Conservation (phyloP, 495 filamentous ascomycete genomes). For the Trichodelitschia bisporula region DNA sequence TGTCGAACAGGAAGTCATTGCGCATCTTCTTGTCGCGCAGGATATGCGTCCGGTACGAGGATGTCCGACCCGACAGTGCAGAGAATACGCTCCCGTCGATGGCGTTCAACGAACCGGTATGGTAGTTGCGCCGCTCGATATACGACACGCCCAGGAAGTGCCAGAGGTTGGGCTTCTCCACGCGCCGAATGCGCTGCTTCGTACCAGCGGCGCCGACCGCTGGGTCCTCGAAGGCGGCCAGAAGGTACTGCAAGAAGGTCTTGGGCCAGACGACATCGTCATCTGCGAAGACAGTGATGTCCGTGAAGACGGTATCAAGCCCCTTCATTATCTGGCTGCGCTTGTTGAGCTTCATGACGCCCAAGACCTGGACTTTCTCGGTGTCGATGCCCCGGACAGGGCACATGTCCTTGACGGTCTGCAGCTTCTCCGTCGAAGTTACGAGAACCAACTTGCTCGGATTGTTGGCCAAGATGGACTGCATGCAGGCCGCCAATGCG, state of each 20-base stretch:
- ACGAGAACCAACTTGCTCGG: neutral
- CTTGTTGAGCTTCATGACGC: neutral
- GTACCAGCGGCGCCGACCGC: slow-evolving; percentile 9
- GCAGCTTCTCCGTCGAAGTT: neutral
- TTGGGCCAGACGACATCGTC: slow-evolving; percentile 10
- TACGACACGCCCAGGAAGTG: slow-evolving; percentile 10
- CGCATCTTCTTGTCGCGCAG: no score
- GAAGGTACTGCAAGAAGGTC: slow-evolving; percentile 5
- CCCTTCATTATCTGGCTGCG: neutral
- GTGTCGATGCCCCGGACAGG: neutral
- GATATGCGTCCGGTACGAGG: slow-evolving; percentile 8
- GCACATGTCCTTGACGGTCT: neutral
- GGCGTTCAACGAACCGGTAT: slow-evolving; percentile 7
- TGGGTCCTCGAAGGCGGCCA: slow-evolving; percentile 8
- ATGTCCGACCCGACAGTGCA: slow-evolving; percentile 6
- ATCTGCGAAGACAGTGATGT: slow-evolving; percentile 6
- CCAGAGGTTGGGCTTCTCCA: slow-evolving; percentile 4
- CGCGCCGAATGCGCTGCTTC: slow-evolving; percentile 4
- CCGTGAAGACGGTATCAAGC: neutral
- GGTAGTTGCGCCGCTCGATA: slow-evolving; percentile 7
- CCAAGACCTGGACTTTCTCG: neutral
- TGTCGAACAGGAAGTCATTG: no score
- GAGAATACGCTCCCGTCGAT: slow-evolving; percentile 10
- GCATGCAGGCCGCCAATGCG: neutral
- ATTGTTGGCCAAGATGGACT: neutral